Base-by-base conservation (phyloP, 257 asterid species). In the Asclepias syriaca region DNA sequence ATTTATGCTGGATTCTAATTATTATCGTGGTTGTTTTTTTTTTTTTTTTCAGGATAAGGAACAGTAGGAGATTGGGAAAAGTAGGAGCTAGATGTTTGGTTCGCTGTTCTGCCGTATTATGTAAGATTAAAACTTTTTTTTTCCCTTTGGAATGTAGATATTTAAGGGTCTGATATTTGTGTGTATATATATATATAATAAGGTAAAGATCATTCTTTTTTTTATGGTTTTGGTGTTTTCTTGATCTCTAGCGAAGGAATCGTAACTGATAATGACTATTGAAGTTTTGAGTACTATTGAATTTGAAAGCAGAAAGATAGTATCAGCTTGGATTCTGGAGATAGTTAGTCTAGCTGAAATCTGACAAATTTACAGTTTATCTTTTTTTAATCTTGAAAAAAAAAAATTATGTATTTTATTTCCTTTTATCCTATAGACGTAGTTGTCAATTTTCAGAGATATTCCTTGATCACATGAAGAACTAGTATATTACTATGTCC, bases 401-500 rank as follows among this genome's bases (percentile, higher is more conserved):
- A 43, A 8, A 43, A 43, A 43, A 43, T 43, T 43, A 43, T 43
- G 48, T 43, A 40, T 43, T 43, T 43, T 43, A 43, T 7, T 8
- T 43, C 48, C 48, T 7, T 43, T 43, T 43, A 7, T 7, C 48
- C 48, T 7, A 1, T 43, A 43, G 1, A 43, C 48, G 2, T 43
- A 43, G 18, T 29, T 8, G 66, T 16, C 8, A 12, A 29, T 51
- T 60, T 60, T 27, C 66, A 15, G 15, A 29, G 15, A 6, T 60
- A 14, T 8, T 60, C 21, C 66, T 8, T 61, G 8, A 56, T 56
- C 32, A 6, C 66, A 34, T 8, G 50, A 34, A 64, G 83, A 80
- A 69, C 58, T 82, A 81, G 85, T 70, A 18, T 77, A 69, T 70
- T 60, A 59, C 75, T 71, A 72, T 75, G 63, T 76, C 73, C 72